Conservation (phyloP, 805 yeast genomes). For the Saturnispora gosingensis region DNA sequence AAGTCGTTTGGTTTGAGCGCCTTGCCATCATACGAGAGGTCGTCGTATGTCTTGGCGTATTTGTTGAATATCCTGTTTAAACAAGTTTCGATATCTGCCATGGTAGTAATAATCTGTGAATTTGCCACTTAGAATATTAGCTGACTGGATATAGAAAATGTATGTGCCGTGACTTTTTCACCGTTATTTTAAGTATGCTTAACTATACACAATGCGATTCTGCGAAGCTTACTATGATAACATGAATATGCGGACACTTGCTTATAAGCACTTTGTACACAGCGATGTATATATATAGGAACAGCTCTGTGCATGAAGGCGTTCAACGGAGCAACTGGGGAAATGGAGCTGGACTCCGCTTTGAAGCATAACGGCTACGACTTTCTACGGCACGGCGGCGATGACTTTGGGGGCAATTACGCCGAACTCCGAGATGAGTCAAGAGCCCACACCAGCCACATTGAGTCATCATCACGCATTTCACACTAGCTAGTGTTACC, state of each 20-base stretch:
- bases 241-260: no score
- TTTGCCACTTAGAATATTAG: background rate
- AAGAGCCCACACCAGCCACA: background rate
- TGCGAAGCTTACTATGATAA: background rate
- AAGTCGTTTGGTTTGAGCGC: slow-evolving; percentile 30
- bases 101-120: background rate
- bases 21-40: background rate
- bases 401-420: background rate
- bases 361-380: background rate
- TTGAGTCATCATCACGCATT: background rate
- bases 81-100: background rate
- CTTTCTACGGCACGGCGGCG: background rate
- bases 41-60: slow-evolving; percentile 25
- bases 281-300: no score
- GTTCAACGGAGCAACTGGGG: background rate
- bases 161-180: background rate
- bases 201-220: background rate
- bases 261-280: no score
- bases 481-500: background rate
- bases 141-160: background rate
- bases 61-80: slow-evolving; percentile 29
- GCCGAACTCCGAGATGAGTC: background rate
- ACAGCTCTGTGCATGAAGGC: background rate
- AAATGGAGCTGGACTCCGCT: background rate
- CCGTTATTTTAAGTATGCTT: background rate